Evolutionary conservation across 2,329 filamentous ascomycete genomes (phyloP), one percentile per base, ranked within the genome.

Genomic region (Simplicillium aogashimaense): DNA sequence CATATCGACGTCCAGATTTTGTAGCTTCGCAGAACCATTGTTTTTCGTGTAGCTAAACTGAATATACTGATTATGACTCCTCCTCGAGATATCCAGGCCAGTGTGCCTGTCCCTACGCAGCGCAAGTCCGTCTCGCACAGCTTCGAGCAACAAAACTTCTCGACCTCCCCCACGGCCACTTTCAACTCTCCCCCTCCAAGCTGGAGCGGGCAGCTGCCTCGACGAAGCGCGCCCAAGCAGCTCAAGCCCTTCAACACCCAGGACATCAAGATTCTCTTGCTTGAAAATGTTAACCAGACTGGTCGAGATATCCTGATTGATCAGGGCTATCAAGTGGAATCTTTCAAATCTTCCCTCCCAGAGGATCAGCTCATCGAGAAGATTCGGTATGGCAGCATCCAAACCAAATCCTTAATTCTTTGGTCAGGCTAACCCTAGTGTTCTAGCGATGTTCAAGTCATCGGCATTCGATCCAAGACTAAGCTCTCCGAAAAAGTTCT

Each of bases 381-480:
- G 74, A 98, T 98, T 57, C 77, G 80, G 86, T 90, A 57, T 57
- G 77, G 60, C 44, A 34, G 30, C 7, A 8, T 14, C 8, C n/a
- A 16, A 33, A 16, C 6, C 16, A 7, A 20, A 44, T 43, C 43
- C 40, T 25, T 17, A 18, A 30, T 18, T 15, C 16, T 40, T 30
- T 16, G 35, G 3, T 36, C 17, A 31, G 29, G 40, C 45, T 49
- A 42, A 44, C 39, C 9, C 20, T 25, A 5, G 45, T 40, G 35
- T 47, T 33, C 16, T 39, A 94, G 87, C 45, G 85, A 95, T 59
- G 86, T 95, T 20, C 92, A 98, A 58, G 92, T 97, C 54, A 92
- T 98, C 58, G 92, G 92, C 49, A 97, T 98, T 54, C 86, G 92
- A 49, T 97, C 90, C 44, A 98, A 98, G 72, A 98, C 92, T 29